Conservation (phyloP, 352 stramenopile genomes). For the Globisporangium uncinulatum region DNA sequence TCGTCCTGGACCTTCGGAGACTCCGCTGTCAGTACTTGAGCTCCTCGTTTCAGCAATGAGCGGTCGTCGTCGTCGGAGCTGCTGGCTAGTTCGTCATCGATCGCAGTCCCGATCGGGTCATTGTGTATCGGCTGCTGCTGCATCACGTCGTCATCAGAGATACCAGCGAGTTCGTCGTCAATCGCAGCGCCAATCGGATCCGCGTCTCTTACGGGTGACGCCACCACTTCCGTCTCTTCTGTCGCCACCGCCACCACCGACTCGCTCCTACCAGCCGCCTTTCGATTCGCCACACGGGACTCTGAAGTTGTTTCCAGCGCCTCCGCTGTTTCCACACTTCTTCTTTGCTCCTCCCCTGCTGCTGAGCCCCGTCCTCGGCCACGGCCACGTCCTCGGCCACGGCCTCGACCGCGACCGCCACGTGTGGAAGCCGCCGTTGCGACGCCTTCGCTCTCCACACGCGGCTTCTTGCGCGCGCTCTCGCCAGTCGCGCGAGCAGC, state of each 20-base stretch:
- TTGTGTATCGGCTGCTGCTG: too few relatives aligned
- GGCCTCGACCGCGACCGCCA: conserved; percentile 5
- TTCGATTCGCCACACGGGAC: not conserved
- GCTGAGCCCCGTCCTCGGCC: not conserved
- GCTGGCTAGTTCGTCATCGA: too few relatives aligned
- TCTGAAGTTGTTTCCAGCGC: too few relatives aligned
- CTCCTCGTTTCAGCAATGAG: too few relatives aligned
- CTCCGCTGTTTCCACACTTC: not conserved
- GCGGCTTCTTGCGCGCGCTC: not conserved
- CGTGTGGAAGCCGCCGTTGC: conserved; percentile 1
- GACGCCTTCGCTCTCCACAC: conserved; percentile 13
- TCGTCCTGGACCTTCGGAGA: not conserved
- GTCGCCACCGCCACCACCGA: not conserved
- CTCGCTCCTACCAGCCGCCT: not conserved
- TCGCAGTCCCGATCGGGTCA: not conserved
- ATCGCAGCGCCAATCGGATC: conserved; percentile 19
- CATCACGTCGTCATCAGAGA: too few relatives aligned
- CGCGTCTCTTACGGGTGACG: too few relatives aligned
- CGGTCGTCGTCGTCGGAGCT: too few relatives aligned
- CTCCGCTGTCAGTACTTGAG: too few relatives aligned
- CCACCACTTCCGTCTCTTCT: too few relatives aligned
- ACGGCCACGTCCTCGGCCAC: conserved; percentile 4
- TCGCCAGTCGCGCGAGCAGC: not conserved
- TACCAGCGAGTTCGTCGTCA: conserved; percentile 15
- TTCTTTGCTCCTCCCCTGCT: not conserved